Base-by-base conservation (phyloP, 768 basidiomycete species). In the Calocera viscosa region DNA sequence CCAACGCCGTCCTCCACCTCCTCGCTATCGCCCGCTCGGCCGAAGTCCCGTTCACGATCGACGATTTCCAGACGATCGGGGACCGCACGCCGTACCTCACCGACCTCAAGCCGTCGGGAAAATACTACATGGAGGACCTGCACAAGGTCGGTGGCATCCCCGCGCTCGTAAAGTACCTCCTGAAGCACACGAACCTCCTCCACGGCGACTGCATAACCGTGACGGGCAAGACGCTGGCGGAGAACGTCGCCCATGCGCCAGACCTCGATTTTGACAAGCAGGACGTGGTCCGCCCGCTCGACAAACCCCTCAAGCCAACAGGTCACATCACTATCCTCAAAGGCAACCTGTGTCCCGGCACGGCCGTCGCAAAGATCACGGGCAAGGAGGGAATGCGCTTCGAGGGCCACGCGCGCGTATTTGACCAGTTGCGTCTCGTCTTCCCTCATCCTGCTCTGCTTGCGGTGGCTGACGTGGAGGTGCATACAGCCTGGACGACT, bases 291-390 rank as follows among this genome's bases (percentile, higher is more conserved):
- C 80, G 82, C 68, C 83, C 78, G 43, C 75, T 94, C 49, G 81
- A 82, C 30, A 82, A 91, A 72, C 91, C 94, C 11, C 88, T 96
- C 77, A 95, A 96, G 74, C 73, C 79, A 26, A 92, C 87, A 1
- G 94, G 94, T 0, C 94, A 95, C 76, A 76, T 96, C 71, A 86
- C 86, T 14, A 92, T 97, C 72, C 76, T 97, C 69, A 83, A 86
- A 64, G 94, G 94, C n/a, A 94, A 90, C 76, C 79, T 97, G 47
- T 87, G 90, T 1, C 94, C 94, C 0, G 89, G 83, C 63, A 86
- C 87, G 0, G 88, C 91, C 32, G 93, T 97, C 22, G 91, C 92
- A 17, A 97, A 97, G 77, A 79, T 96, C 69, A 95, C 94, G 5
- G 93, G 94, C 16, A 94, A 94, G 76, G 94, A 96, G 77, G 94